A percentile compares a stretch with the other conserved stretches of the same genome.
Conservation (phyloP, 805 yeast species). For the Phaffomyces antillensis region DNA sequence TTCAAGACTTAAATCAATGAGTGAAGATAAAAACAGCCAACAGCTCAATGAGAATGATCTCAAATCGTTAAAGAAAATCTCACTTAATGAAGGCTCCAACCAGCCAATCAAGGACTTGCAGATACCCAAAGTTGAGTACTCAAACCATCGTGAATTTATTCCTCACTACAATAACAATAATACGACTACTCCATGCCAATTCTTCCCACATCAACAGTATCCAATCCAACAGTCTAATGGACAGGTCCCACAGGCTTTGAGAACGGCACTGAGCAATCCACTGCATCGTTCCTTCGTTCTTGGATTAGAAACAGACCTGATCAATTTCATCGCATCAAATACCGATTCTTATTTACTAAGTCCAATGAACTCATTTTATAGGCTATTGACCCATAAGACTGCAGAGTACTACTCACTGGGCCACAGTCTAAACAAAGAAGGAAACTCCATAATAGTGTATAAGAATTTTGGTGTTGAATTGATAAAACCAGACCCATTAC, state of each 20-base stretch:
- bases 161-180: not conserved
- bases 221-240: not conserved
- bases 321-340: slow-evolving; percentile 36
- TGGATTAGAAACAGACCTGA: slow-evolving; percentile 40
- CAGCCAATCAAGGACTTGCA: too few species aligned
- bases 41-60: not conserved
- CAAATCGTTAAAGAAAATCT: not conserved
- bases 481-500: slow-evolving; percentile 11
- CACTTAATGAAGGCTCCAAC: not conserved
- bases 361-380: slow-evolving; percentile 56
- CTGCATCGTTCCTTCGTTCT: slow-evolving; percentile 45
- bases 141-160: not conserved
- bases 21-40: not conserved
- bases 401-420: slow-evolving; percentile 60
- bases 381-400: slow-evolving; percentile 61
- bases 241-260: slow-evolving; percentile 23
- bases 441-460: slow-evolving; percentile 37
- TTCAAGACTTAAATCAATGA: not conserved
- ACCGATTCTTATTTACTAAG: slow-evolving; percentile 34
- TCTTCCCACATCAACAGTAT: not conserved
- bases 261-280: slow-evolving; percentile 34
- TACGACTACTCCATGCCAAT: not conserved
- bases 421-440: slow-evolving; percentile 46
- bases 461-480: slow-evolving; percentile 26
- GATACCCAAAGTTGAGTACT: too few species aligned